Evolutionary conservation across 2,329 filamentous ascomycete genomes (phyloP), one percentile per base, ranked within the genome.

Genomic region (Malbranchea cinnamomea): DNA sequence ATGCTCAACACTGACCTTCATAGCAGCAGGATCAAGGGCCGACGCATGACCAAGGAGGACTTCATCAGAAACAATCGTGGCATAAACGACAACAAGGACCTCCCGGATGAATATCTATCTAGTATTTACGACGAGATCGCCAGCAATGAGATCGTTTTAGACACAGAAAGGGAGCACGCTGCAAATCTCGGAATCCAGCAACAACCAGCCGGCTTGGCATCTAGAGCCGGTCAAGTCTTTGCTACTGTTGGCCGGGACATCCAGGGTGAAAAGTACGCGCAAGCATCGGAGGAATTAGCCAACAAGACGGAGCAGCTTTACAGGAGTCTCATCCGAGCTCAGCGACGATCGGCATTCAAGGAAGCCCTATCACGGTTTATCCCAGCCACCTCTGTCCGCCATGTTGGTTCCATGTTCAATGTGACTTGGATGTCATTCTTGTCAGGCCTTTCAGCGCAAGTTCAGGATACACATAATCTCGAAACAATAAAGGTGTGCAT

Each of bases 381-480:
- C 32, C 80, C 83, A 1, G 89, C 89, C 3, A 89, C 83, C 2
- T 95, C 85, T 0, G 85, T 83, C 51, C 87, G 83, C 44, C 89
- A 98, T 52, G 80, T 94, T 28, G 89, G 89, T 0, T 84, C 89
- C 1, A 98, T 98, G 89, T 95, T 98, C 48, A 85, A 93, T 45
- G 84, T 93, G 14, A 91, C 84, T 0, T 98, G 89, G 89, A 98
- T 95, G 87, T 93, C 87, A 6, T 91, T 94, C 54, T 78, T 98
- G 47, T 95, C 87, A 4, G 85, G 85, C 0, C 67, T 98, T 15
- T 94, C 87, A 1, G 85, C 81, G 29, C 81, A 91, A 42, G 85
- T 89, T 51, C 89, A 95, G 44, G 85, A 93, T 48, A 79, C 82
- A 0, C 81, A 92, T 42, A 94, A 94, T 46, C 64, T 93, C 4